Evolutionary conservation across 352 stramenopile genomes (phyloP).

Genomic region (Phytopythium chamaehyphon): DNA sequence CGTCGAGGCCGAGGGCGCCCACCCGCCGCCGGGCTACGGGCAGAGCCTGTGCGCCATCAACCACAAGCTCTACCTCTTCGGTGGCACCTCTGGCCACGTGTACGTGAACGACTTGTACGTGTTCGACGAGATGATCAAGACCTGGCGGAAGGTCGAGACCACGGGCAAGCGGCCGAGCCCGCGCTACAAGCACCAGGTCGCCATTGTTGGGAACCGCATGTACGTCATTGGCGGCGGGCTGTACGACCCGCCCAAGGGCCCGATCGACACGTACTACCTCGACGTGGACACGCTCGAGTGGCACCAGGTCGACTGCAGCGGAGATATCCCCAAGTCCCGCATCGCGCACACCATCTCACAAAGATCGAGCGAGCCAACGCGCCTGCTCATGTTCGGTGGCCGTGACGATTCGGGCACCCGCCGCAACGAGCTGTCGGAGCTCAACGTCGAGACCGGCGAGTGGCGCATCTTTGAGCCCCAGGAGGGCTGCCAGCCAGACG

Average conservation of each 20-base stretch:
- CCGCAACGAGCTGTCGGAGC: constrained; percentile 67
- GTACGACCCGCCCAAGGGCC: constrained; percentile 77
- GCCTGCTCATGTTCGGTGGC: constrained; percentile 78
- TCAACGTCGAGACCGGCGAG: constrained; percentile 55
- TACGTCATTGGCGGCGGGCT: constrained; percentile 77
- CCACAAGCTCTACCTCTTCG: constrained; percentile 81
- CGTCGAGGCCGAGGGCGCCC: constrained; percentile 55
- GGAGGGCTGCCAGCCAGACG: constrained; percentile 60
- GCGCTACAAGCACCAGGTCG: constrained; percentile 83
- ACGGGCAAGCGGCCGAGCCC: constrained; percentile 56
- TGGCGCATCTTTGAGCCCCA: constrained; percentile 63
- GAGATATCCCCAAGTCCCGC: constrained; percentile 61
- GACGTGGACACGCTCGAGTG: constrained; percentile 71
- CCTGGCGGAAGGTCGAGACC: constrained; percentile 72
- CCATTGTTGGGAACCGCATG: constrained; percentile 62
- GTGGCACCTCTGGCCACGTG: constrained; percentile 71
- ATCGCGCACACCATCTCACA: constrained; percentile 79
- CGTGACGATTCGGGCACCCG: constrained; percentile 64
- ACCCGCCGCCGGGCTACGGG: constrained; percentile 69
- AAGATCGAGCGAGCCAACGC: constrained; percentile 32
- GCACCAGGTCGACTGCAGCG: constrained; percentile 54
- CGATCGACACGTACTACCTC: constrained; percentile 75
- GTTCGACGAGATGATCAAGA: constrained; percentile 67
- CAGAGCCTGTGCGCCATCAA: constrained; percentile 75
- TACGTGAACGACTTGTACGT: constrained; percentile 86